Evolutionary conservation across 371 early-diverging fungal species (phyloP).

Genomic region (Mortierella sp.): DNA sequence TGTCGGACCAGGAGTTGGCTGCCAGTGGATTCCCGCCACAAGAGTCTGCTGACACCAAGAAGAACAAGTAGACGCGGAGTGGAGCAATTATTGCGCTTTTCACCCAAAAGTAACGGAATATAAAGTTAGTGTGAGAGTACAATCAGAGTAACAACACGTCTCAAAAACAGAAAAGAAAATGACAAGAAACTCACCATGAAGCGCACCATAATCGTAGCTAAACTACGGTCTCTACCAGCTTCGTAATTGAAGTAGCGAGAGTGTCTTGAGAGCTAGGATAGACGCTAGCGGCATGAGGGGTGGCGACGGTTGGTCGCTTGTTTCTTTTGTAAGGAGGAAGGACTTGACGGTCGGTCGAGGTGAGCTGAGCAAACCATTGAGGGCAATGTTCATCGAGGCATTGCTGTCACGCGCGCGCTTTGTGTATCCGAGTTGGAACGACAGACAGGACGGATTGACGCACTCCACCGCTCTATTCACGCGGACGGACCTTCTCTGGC

Average conservation of each 20-base stretch:
- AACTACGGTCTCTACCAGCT: too few relatives aligned
- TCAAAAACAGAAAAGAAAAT: too few relatives aligned
- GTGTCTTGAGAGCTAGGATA: too few relatives aligned
- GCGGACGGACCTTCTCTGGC: background rate
- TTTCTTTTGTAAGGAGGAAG: background rate
- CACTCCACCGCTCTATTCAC: background rate
- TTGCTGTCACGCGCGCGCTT: background rate
- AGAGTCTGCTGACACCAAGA: constrained; percentile 32
- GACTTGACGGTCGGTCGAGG: background rate
- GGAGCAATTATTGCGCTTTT: background rate
- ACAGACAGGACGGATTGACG: background rate
- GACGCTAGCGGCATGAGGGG: too few relatives aligned
- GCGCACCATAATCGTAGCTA: too few relatives aligned
- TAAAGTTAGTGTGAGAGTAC: too few relatives aligned
- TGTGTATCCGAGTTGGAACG: background rate
- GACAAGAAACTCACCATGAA: too few relatives aligned
- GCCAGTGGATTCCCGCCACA: constrained; percentile 22
- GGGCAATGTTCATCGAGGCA: background rate
- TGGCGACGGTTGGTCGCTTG: background rate
- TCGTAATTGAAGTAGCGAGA: too few relatives aligned
- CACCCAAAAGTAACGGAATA: too few relatives aligned
- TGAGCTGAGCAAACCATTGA: background rate
- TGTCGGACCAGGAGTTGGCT: constrained; percentile 40
- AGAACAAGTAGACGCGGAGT: constrained; percentile 28
- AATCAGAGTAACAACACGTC: too few relatives aligned